These are phyloP conservation scores for Penicillium egyptiacum DNA, from an alignment of 495 filamentous ascomycete species.

Conservation along the genomic window DNA sequence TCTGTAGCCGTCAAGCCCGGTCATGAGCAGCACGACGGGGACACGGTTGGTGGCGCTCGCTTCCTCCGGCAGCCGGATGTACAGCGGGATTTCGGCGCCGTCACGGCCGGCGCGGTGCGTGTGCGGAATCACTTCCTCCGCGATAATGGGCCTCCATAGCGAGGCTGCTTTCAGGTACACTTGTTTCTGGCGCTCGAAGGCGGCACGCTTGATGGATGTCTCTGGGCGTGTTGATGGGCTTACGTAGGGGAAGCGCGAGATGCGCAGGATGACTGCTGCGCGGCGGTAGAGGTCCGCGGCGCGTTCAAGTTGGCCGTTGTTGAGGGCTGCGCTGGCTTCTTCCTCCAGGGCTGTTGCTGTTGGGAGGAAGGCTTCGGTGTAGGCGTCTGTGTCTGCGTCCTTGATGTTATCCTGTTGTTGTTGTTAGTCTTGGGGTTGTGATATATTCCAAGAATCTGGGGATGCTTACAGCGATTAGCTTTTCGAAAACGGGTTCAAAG, in stretches of 20 bases:
- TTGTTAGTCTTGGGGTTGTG: slow-evolving; percentile 1
- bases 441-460: not conserved
- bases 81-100: slow-evolving; percentile 60
- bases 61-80: slow-evolving; percentile 57
- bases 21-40: slow-evolving; percentile 68
- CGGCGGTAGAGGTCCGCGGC: slow-evolving; percentile 67
- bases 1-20: slow-evolving; percentile 75
- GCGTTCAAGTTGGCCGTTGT: slow-evolving; percentile 41
- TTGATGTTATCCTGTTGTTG: slow-evolving; percentile 52
- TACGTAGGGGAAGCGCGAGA: slow-evolving; percentile 71
- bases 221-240: slow-evolving; percentile 39
- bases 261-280: slow-evolving; percentile 69
- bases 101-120: slow-evolving; percentile 48
- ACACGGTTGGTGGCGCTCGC: slow-evolving; percentile 41
- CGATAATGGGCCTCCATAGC: slow-evolving; percentile 53
- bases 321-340: slow-evolving; percentile 48
- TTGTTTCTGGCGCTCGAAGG: slow-evolving; percentile 67
- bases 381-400: slow-evolving; percentile 62
- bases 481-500: slow-evolving; percentile 69
- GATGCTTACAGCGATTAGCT: slow-evolving; percentile 56
- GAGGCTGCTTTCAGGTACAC: slow-evolving; percentile 60
- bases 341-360: slow-evolving; percentile 54
- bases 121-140: slow-evolving; percentile 64
- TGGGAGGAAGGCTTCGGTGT: slow-evolving; percentile 63
- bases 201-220: slow-evolving; percentile 53